Base-by-base conservation (phyloP, 805 yeast species). In the Wickerhamomyces kurtzmanii region DNA sequence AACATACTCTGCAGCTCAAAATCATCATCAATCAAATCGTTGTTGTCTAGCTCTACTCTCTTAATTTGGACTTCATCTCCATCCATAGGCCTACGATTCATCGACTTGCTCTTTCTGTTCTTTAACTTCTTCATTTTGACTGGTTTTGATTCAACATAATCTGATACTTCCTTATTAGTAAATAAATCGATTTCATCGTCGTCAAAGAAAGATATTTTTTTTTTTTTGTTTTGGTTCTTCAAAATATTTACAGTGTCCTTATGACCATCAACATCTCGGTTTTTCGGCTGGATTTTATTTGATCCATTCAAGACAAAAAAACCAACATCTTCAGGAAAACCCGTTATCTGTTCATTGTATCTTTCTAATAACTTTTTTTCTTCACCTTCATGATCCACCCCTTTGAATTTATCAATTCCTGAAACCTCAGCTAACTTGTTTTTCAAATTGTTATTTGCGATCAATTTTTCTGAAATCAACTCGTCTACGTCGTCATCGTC, bases 51-150 rank as follows among this genome's bases (percentile, higher is more conserved):
- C 3, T 35, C 29, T 6, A 61, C 54, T 11, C 36, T 38, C 11
- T 37, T 31, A 22, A 57, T 39, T n/a, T n/a, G n/a, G 2, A 29
- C 39, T 4, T 40, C 24, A 16, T 35, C 41, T 3, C 40, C 45
- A 12, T 40, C 49, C n/a, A n/a, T n/a, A n/a, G n/a, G n/a, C n/a
- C n/a, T n/a, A n/a, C n/a, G n/a, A n/a, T 12, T 35, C 43, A 18
- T 43, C 42, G 7, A 25, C 32, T 11, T 24, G 32, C 19, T 21
- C 23, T 12, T 12, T 21, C 44, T 45, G 12, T 48, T 41, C 30
- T 47, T 49, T 23, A 40, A 19, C 21, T 47, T 51, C 24, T 49
- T 50, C 42, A 49, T 48, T 36, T 51, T 52, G 11, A 49, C 31
- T 8, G 53, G 53, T 23, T 49, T 51, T 4, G 30, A 24, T 21